Base-by-base conservation (phyloP, 176 grass and related monocot species). In the Zoysia japonica region DNA sequence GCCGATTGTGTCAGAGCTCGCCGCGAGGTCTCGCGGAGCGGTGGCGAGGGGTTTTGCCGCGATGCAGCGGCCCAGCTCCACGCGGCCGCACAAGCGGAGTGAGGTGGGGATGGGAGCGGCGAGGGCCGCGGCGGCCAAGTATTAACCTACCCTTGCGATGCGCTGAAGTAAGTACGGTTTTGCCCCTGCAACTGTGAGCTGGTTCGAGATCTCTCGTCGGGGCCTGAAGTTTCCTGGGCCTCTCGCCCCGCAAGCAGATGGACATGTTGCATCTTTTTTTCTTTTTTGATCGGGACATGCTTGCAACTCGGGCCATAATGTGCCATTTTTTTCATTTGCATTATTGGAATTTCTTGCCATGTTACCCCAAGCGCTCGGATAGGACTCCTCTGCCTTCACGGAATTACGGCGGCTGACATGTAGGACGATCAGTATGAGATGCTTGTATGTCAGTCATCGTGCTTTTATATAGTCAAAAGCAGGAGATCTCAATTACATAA, bases 41-140 rank as follows among this genome's bases (percentile, higher is more conserved):
- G 37, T 6, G 5, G 49, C 7, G 5, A 65, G 67, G 43, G 17
- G 70, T 7, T 61, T 57, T 56, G 78, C 65, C 56, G 39, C 11
- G 14, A 61, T 55, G 56, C 57, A 47, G 82, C 82, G 50, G 68
- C 67, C 57, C 48, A 81, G 67, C 76, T 12, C 63, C 85, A 69
- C 47, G 70, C 77, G 82, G 71, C 87, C 82, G 82, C 82, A 85
- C 66, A 71, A 71, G 82, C 77, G 77, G 78, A 81, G 72, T 60
- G 65, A 50, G 77, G 72, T 45, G 82, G 77, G 77, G 72, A 67
- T 85, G 61, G 72, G 82, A 65, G 70, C 44, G 51, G 47, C 15
- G 62, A 71, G 72, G 20, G 45, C 41, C 17, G 86, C 70, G 77
- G 57, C 54, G 71, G 66, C 55, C 71, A 59, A 46, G 82, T 74